Percentiles rank a stretch among this genome's conserved stretches.
Conservation (phyloP, 2,329 filamentous ascomycete species). For the Alternaria arbusti region DNA sequence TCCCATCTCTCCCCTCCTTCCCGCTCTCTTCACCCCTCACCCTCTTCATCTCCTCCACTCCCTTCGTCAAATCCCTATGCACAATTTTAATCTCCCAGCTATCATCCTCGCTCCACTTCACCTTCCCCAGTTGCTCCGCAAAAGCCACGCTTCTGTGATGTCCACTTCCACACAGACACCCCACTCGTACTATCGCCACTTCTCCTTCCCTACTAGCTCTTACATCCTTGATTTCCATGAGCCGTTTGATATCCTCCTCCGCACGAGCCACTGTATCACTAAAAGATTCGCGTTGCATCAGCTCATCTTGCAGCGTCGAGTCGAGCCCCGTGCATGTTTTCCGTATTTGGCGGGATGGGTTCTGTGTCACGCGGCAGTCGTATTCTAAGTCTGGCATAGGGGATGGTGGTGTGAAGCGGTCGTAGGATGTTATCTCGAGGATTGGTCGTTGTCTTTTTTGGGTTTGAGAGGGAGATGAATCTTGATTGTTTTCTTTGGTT, state of each 20-base stretch:
- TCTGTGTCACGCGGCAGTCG: conserved; percentile 12
- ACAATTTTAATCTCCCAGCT: conserved; percentile 7
- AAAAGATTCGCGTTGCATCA: conserved; percentile 9
- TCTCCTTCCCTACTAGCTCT: conserved; percentile 1
- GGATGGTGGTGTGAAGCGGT: conserved; percentile 7
- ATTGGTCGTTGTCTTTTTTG: background rate
- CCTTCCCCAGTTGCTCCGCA: conserved; percentile 12
- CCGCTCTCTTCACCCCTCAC: background rate
- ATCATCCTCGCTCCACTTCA: conserved; percentile 5
- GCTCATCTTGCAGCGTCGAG: conserved; percentile 6
- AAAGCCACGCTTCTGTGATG: conserved; percentile 16
- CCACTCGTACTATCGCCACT: background rate
- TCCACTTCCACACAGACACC: conserved; percentile 11
- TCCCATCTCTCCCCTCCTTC: background rate
- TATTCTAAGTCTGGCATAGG: conserved; percentile 12
- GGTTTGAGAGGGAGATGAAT: background rate
- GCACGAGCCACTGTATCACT: background rate
- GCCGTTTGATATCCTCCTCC: conserved; percentile 1
- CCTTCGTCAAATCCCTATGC: conserved; percentile 10
- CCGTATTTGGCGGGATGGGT: background rate
- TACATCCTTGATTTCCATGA: conserved; percentile 9
- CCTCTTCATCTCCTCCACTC: background rate
- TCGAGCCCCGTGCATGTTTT: conserved; percentile 11
- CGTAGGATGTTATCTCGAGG: conserved; percentile 11
- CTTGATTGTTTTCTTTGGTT: background rate